A percentile compares a stretch with the other conserved stretches of the same genome.
Evolutionary conservation across 208 protist genomes (phyloP).

Genomic region (Trypanosomatidae sp.): DNA sequence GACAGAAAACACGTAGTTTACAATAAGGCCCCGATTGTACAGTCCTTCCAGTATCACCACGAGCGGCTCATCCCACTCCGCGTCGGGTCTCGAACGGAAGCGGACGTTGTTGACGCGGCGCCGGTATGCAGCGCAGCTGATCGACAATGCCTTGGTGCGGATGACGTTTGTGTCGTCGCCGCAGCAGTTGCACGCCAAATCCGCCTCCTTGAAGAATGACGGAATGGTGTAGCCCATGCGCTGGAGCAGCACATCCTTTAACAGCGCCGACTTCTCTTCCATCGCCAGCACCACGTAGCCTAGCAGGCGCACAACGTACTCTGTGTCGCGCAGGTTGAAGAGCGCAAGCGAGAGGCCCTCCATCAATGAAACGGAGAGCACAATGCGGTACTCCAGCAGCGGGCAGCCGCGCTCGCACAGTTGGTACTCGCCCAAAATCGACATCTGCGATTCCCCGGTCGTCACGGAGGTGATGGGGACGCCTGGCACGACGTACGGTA

Average conservation of each 20-base stretch:
- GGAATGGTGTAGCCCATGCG: slow-evolving; percentile 62
- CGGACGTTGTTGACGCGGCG: slow-evolving; percentile 74
- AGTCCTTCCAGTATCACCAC: slow-evolving; percentile 74
- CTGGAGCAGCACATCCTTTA: slow-evolving; percentile 81
- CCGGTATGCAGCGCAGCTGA: slow-evolving; percentile 57
- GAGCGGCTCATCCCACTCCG: slow-evolving; percentile 39
- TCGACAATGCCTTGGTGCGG: slow-evolving; percentile 36
- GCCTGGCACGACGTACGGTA: slow-evolving; percentile 53
- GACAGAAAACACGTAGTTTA: slow-evolving; percentile 63
- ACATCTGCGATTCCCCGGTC: slow-evolving; percentile 58
- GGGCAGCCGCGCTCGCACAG: slow-evolving; percentile 28
- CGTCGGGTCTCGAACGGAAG: slow-evolving; percentile 37
- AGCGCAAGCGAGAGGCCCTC: slow-evolving; percentile 51
- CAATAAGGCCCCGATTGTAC: slow-evolving; percentile 84
- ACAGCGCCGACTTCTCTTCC: slow-evolving; percentile 65
- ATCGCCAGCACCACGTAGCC: slow-evolving; percentile 59
- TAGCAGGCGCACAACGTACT: slow-evolving; percentile 68
- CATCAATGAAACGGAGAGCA: slow-evolving; percentile 56
- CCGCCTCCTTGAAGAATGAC: slow-evolving; percentile 59
- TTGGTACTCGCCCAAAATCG: slow-evolving; percentile 48
- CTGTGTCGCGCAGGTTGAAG: slow-evolving; percentile 81
- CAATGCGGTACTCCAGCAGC: slow-evolving; percentile 33
- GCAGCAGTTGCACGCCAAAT: slow-evolving; percentile 69
- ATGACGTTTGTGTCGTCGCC: slow-evolving; percentile 69
- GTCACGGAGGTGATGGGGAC: slow-evolving; percentile 44